Evolutionary conservation across 768 basidiomycete species (phyloP).

Genomic region (Hygrophorus russula): DNA sequence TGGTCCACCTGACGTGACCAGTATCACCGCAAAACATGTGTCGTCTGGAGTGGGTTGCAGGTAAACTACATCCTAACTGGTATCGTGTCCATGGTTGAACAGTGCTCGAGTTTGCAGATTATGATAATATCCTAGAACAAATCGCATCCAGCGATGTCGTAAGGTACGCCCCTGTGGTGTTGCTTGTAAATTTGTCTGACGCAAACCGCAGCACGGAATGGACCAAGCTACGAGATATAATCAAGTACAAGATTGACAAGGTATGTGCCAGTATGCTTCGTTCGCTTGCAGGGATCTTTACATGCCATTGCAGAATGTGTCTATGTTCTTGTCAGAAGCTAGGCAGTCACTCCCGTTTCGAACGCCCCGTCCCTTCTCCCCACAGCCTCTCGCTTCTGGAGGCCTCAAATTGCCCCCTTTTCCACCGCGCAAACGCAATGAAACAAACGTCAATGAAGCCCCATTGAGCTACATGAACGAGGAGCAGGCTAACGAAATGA

Average conservation of each 20-base stretch:
- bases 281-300: not conserved
- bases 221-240: slow-evolving; percentile 53
- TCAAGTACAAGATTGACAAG: slow-evolving; percentile 62
- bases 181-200: not conserved
- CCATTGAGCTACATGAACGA: slow-evolving; percentile 51
- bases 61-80: slow-evolving; percentile 18
- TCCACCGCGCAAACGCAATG: slow-evolving; percentile 42
- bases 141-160: slow-evolving; percentile 57
- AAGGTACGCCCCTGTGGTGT: slow-evolving; percentile 31
- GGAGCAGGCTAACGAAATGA: slow-evolving; percentile 48
- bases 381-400: slow-evolving; percentile 34
- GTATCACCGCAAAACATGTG: slow-evolving; percentile 5
- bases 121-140: slow-evolving; percentile 45
- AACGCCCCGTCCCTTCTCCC: slow-evolving; percentile 29
- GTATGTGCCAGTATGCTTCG: slow-evolving; percentile 22
- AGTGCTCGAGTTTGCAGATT: slow-evolving; percentile 28
- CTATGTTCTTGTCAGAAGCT: slow-evolving; percentile 30
- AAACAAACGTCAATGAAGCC: slow-evolving; percentile 37
- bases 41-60: slow-evolving; percentile 40
- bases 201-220: slow-evolving; percentile 47
- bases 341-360: slow-evolving; percentile 19
- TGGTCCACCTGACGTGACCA: slow-evolving; percentile 1
- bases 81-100: slow-evolving; percentile 1
- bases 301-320: slow-evolving; percentile 31
- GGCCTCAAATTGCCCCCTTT: slow-evolving; percentile 69